Conservation (phyloP, 257 asterid species). For the Solanum phureja region DNA sequence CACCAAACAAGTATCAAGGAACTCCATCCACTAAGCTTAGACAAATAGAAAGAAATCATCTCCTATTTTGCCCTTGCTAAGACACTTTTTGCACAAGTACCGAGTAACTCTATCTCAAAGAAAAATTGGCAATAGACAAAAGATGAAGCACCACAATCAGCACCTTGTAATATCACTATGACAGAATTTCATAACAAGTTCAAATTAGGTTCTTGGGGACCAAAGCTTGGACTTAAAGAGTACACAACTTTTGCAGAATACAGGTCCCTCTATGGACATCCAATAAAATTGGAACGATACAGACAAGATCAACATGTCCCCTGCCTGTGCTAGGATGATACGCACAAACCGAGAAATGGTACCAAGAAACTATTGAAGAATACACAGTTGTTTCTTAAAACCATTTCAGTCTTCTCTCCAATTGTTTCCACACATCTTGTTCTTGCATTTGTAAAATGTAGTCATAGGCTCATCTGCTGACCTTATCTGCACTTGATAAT, state of each 20-base stretch:
- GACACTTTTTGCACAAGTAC: background rate
- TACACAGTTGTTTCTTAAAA: background rate
- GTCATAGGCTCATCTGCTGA: conserved; percentile 8
- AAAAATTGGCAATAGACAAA: background rate
- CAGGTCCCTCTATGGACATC: background rate
- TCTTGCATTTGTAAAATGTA: conserved; percentile 5
- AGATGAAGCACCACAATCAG: background rate
- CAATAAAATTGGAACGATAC: background rate
- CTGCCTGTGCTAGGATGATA: background rate
- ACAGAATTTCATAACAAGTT: background rate
- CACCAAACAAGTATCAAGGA: background rate
- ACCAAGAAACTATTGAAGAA: background rate
- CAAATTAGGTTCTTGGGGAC: background rate
- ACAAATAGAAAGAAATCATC: background rate
- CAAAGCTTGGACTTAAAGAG: background rate
- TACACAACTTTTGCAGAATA: background rate
- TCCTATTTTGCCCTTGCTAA: background rate
- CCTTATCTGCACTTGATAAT: conserved; percentile 2
- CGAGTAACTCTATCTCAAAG: background rate
- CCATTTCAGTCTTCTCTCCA: conserved; percentile 2
- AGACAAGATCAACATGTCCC: background rate
- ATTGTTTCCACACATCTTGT: conserved; percentile 1
- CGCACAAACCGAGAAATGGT: background rate
- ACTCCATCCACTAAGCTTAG: background rate
- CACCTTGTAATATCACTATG: background rate